Evolutionary conservation across 768 basidiomycete species (phyloP), one percentile per base, ranked within the genome.

Genomic region (Lentinula sp.): DNA sequence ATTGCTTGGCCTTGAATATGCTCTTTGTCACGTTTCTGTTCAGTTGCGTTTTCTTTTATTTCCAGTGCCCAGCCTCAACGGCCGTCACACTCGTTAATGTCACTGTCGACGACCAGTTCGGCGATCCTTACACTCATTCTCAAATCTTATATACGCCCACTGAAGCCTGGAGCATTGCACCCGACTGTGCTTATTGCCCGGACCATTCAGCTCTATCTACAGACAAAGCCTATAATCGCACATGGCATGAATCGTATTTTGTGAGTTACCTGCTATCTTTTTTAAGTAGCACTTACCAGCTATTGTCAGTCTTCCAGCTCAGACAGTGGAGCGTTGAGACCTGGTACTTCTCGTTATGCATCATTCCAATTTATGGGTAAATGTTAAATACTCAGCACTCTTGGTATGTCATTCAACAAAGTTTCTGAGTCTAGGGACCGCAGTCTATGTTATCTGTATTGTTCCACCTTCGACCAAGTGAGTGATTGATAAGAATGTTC

Each of bases 21-120:
- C 32, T n/a, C 23, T 50, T 48, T 18, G 45, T 49, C 57, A 59
- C 45, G 28, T 59, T 59, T 23, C 28, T 48, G n/a, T 49, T 59
- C 57, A 28, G 32, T 59, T 45, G 0, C n/a, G 9, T 49, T 20
- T 49, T 32, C 13, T 18, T 39, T 50, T n/a, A 59, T 23, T 18
- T 18, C 45, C 57, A 48, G 49, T 18, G 16, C 28, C 6, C 18
- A 51, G 28, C 46, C 32, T 35, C 61, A n/a, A 59, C 48, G 20
- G 16, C 46, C 16, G 23, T 56, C 7, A 59, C 32, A 20, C 63
- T 69, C 46, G 61, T 70, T 57, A 72, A 73, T 57, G 62, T 72
- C 16, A 73, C 73, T 32, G 68, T 74, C 18, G 73, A 74, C 66
- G 73, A 74, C 62, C 66, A 66, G 16, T 60, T 61, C 46, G 66